phyloP scores from a whole-genome alignment of 2,329 filamentous ascomycete genomes.

The Colletotrichum karsti region DNA sequence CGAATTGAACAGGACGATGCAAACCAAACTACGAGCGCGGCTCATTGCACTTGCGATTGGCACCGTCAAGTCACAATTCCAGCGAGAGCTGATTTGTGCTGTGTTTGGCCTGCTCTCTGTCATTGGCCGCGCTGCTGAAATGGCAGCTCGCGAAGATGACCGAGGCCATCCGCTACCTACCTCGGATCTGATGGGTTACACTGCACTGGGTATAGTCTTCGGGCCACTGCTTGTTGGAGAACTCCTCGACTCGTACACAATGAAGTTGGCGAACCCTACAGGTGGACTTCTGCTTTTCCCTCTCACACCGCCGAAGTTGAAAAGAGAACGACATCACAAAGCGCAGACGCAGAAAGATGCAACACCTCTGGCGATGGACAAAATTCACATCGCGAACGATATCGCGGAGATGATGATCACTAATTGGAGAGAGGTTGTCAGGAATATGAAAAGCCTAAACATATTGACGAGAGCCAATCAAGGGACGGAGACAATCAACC shows the following conservation, averaged over 20 bases:
- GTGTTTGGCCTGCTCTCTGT: conserved; percentile 72
- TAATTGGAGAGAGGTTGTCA: conserved; percentile 71
- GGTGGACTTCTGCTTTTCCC: conserved; percentile 53
- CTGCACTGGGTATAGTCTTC: conserved; percentile 70
- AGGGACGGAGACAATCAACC: conserved; percentile 17
- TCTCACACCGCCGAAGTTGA: conserved; percentile 51
- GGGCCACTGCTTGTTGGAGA: conserved; percentile 71
- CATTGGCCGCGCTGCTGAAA: conserved; percentile 66
- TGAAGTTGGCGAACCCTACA: conserved; percentile 51
- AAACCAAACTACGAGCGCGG: conserved; percentile 66
- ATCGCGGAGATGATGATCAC: conserved; percentile 73
- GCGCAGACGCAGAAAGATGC: conserved; percentile 25
- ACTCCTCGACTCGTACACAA: conserved; percentile 59
- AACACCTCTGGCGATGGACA: conserved; percentile 54
- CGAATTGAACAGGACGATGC: conserved; percentile 61
- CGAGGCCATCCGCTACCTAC: conserved; percentile 61
- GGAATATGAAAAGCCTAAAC: conserved; percentile 62
- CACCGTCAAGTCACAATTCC: conserved; percentile 66
- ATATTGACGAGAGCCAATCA: conserved; percentile 36
- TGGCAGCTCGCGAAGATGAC: conserved; percentile 59
- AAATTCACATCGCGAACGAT: conserved; percentile 64
- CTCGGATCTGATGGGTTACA: conserved; percentile 70
- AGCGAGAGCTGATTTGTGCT: conserved; percentile 71
- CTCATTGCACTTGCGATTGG: conserved; percentile 71
- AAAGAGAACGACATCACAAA: conserved; percentile 47